Base-by-base conservation (phyloP, 169 alveolate genomes). In the Plasmodium malariae region DNA sequence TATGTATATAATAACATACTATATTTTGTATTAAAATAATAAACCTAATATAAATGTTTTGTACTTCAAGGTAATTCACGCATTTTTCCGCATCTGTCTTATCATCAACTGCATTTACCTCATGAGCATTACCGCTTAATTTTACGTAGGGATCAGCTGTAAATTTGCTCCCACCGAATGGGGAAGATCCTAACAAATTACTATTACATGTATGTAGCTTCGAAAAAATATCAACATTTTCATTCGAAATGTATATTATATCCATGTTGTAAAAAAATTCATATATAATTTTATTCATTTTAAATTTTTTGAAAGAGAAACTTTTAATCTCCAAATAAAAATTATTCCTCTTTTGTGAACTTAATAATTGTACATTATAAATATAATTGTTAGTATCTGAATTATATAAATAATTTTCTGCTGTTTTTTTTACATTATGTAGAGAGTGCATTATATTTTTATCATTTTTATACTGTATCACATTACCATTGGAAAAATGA, bases 211-310 rank as follows among this genome's bases (percentile, higher is more conserved):
- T 48, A 32, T 86, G 74, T 9, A 86, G 26, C 9, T 68, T 60
- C 11, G 26, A 5, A 72, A 86, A 86, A 21, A 21, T 28, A 45
- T 70, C 12, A 1, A 51, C 17, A 70, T 86, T 86, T 17, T 70
- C 48, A 17, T 43, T 57, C 1, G 55, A 40, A 59, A 86, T 30
- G n/a, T 19, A 3, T 54, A 86, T 86, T 45, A 86, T 62, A 86
- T 86, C 87, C n/a, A 55, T 37, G 51, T 71, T 86, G 70, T 86
- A 86, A 57, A 86, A 86, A 65, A 86, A 86, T 62, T 86, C 92
- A 65, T 72, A 86, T 40, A 86, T 51, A 28, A 86, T 70, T 70
- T 70, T 86, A 49, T 86, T 86, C 92, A 86, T 70, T 69, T 36
- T 40, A 11, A 86, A 86, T 12, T 70, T 55, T 14, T 86, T 86